Percentiles rank a stretch among this genome's conserved stretches.
Conservation (phyloP, 2,329 filamentous ascomycete species). For the Aspergillus aculeatinus region DNA sequence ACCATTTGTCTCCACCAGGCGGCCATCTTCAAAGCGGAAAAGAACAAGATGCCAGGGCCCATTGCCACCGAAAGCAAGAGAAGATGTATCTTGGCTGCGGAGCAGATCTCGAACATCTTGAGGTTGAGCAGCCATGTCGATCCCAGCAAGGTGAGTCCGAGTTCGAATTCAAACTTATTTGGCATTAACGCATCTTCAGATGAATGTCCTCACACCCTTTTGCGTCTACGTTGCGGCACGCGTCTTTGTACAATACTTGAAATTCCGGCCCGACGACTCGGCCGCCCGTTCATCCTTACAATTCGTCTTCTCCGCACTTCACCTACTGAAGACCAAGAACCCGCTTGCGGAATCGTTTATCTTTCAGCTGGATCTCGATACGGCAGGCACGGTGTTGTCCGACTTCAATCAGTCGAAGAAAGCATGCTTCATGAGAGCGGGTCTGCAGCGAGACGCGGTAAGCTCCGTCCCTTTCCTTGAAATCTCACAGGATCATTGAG, state of each 20-base stretch:
- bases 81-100: conserved; percentile 87
- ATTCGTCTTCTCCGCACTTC: conserved; percentile 87
- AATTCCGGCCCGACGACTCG: conserved; percentile 81
- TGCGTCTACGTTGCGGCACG: conserved; percentile 93
- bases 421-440: conserved; percentile 3
- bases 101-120: conserved; percentile 94
- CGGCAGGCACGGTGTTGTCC: conserved; percentile 59
- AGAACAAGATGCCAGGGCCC: conserved; percentile 72
- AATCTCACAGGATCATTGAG: not conserved
- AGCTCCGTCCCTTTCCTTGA: not conserved
- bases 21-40: conserved; percentile 95
- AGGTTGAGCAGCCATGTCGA: conserved; percentile 90
- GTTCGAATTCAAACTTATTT: not conserved
- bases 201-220: conserved; percentile 94
- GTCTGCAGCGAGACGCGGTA: conserved; percentile 12
- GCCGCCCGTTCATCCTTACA: conserved; percentile 77
- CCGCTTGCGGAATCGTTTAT: conserved; percentile 93
- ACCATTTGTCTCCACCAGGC: conserved; percentile 98
- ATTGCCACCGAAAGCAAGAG: conserved; percentile 88
- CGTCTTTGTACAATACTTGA: conserved; percentile 96
- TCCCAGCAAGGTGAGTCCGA: conserved; percentile 66
- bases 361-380: conserved; percentile 87
- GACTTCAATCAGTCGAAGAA: conserved; percentile 17
- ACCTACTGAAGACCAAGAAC: conserved; percentile 81
- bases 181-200: conserved; percentile 52